Evolutionary conservation across 176 grass and related monocot species (phyloP).

Genomic region (Carex cristatella): DNA sequence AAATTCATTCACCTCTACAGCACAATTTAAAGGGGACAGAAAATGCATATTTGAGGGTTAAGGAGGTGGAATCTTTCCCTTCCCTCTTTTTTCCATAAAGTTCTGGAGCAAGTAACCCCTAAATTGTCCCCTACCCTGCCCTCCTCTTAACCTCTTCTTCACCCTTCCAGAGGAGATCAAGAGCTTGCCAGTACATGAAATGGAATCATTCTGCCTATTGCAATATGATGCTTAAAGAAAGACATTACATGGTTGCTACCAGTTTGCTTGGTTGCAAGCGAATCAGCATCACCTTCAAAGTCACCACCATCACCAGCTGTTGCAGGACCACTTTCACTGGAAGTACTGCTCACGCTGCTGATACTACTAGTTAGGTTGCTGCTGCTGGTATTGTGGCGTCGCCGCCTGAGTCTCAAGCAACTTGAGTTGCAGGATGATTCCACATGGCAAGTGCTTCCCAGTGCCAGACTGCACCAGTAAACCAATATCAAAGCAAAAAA

Average conservation of each 20-base stretch:
- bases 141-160: background rate
- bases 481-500: constrained; percentile 9
- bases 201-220: background rate
- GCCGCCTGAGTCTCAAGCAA: constrained; percentile 61
- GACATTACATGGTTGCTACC: constrained; percentile 22
- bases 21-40: background rate
- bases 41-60: background rate
- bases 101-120: background rate
- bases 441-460: constrained; percentile 43
- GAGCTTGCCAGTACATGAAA: background rate
- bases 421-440: constrained; percentile 65
- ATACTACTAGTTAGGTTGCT: constrained; percentile 71
- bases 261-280: constrained; percentile 58
- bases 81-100: background rate
- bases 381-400: constrained; percentile 46
- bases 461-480: constrained; percentile 35
- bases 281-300: constrained; percentile 90
- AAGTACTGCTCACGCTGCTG: constrained; percentile 82
- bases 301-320: constrained; percentile 65
- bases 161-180: background rate
- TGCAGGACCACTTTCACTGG: constrained; percentile 60
- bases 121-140: background rate
- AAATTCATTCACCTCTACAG: background rate
- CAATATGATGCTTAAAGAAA: constrained; percentile 14
- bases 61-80: background rate